Conservation (phyloP, 1,139 yeast genomes). For the Debaryomyces coudertii region DNA sequence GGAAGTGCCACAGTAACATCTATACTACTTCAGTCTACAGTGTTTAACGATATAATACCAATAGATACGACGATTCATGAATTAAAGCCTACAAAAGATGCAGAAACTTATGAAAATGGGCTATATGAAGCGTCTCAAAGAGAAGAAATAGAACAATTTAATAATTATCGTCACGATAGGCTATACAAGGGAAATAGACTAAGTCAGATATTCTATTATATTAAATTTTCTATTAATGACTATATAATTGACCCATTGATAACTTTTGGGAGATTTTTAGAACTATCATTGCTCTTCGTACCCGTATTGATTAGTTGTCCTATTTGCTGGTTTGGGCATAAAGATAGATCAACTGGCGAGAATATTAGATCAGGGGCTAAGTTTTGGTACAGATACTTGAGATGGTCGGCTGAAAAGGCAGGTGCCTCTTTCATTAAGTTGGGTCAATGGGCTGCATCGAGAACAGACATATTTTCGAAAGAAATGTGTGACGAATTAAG, state of each 20-base stretch:
- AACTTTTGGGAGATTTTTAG: slow-evolving; percentile 69
- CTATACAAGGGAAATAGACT: slow-evolving; percentile 28
- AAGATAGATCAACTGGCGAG: slow-evolving; percentile 30
- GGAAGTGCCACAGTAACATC: slow-evolving; percentile 3
- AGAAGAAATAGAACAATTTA: slow-evolving; percentile 42
- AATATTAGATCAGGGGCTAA: slow-evolving; percentile 62
- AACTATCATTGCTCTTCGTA: slow-evolving; percentile 64
- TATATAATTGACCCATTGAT: slow-evolving; percentile 67
- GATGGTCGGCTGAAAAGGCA: slow-evolving; percentile 76
- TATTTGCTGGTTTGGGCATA: slow-evolving; percentile 61
- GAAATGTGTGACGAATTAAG: slow-evolving; percentile 80
- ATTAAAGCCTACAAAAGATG: slow-evolving; percentile 45
- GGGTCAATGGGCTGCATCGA: slow-evolving; percentile 99
- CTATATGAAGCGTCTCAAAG: slow-evolving; percentile 62
- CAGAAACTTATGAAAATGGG: slow-evolving; percentile 72
- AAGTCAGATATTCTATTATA: slow-evolving; percentile 33
- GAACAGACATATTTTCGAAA: slow-evolving; percentile 88
- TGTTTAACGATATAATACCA: slow-evolving; percentile 38
- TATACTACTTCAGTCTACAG: slow-evolving; percentile 7
- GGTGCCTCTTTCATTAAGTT: slow-evolving; percentile 95
- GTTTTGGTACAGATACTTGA: slow-evolving; percentile 70
- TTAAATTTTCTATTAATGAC: slow-evolving; percentile 52
- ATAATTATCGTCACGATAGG: slow-evolving; percentile 26
- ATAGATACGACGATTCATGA: slow-evolving; percentile 40
- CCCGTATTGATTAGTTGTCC: slow-evolving; percentile 75